Evolutionary conservation across 352 stramenopile genomes (phyloP), one percentile per base, ranked within the genome.

Genomic region (Phytophthora quininea): DNA sequence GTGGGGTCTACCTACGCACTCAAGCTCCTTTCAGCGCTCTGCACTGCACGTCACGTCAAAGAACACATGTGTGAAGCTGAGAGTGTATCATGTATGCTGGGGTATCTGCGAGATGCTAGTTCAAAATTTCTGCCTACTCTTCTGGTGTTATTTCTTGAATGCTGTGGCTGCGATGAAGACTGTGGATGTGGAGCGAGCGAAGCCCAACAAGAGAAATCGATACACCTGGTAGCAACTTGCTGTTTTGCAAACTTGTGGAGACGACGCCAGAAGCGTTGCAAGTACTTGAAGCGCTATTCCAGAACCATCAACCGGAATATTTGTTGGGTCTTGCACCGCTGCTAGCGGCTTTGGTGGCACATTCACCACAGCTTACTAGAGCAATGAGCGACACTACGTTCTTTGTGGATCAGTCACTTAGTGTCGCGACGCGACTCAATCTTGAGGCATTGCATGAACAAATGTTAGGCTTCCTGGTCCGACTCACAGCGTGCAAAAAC

Each of bases 401-500:
- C 12, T 71, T 71, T 19, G 62, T 92, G 29, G 76, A 88, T 31
- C 59, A 67, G 11, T n/a, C 67, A 6, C 33, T 92, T 27, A 58
- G 38, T 8, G 56, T 78, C 14, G 62, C 80, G 9, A 79, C 77
- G 10, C 67, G 78, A 31, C 48, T 80, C 2, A 84, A 78, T 19
- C 58, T 79, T 14, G 55, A 63, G 31, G 38, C 57, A 0, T 40
- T 92, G 0, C 80, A 90, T 27, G 58, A 73, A 9, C 79, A 92
- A 62, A 66, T 74, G 10, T 73, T 91, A 12, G 27, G 19, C 0
- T 91, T 89, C 29, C 59, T 92, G 14, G 72, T 77, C 3, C 53
- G 71, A 9, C 71, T 92, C 9, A 91, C 84, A 10, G 24, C 57
- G 1, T 24, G 54, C 4, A 92, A 91, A 58, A 91, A 92, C 49